These are phyloP conservation scores for Stereum hirsutum DNA, from an alignment of 1,284 basidiomycete species.

Conservation along the genomic window DNA sequence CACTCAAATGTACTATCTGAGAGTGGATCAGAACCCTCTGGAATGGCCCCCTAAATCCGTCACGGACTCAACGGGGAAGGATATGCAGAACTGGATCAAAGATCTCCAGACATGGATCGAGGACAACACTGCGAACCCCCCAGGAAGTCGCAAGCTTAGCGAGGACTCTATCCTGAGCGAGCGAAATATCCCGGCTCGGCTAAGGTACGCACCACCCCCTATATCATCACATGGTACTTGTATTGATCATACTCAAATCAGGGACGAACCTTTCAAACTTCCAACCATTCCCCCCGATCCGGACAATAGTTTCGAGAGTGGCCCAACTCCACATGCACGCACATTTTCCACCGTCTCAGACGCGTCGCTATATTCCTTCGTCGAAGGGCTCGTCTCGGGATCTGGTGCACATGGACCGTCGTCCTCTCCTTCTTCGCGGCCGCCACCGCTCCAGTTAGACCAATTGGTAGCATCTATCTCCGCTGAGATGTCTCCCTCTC, in stretches of 20 bases:
- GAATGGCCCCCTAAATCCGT: constrained; percentile 77
- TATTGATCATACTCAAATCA: not conserved
- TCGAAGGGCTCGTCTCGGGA: constrained; percentile 6
- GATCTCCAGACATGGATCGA: constrained; percentile 70
- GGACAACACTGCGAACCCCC: constrained; percentile 28
- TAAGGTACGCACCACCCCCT: constrained; percentile 9
- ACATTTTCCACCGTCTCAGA: constrained; percentile 56
- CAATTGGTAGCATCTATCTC: constrained; percentile 30
- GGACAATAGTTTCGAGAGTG: constrained; percentile 2
- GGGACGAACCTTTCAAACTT: too few relatives aligned
- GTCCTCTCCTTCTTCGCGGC: constrained; percentile 24
- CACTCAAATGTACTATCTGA: constrained; percentile 69
- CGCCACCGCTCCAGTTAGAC: constrained; percentile 42
- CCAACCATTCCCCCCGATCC: constrained; percentile 2
- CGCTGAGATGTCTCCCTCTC: constrained; percentile 33
- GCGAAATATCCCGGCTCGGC: constrained; percentile 25
- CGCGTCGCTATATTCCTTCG: constrained; percentile 36
- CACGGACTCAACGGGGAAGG: constrained; percentile 37
- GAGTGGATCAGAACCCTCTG: constrained; percentile 86
- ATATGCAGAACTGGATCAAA: constrained; percentile 75
- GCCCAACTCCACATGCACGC: constrained; percentile 10
- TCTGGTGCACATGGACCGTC: constrained; percentile 8
- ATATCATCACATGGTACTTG: not conserved
- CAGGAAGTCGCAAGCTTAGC: constrained; percentile 23
- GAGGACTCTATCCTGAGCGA: constrained; percentile 38